Evolutionary conservation across 768 basidiomycete genomes (phyloP).

Genomic region (Cyclocybe cylindracea): DNA sequence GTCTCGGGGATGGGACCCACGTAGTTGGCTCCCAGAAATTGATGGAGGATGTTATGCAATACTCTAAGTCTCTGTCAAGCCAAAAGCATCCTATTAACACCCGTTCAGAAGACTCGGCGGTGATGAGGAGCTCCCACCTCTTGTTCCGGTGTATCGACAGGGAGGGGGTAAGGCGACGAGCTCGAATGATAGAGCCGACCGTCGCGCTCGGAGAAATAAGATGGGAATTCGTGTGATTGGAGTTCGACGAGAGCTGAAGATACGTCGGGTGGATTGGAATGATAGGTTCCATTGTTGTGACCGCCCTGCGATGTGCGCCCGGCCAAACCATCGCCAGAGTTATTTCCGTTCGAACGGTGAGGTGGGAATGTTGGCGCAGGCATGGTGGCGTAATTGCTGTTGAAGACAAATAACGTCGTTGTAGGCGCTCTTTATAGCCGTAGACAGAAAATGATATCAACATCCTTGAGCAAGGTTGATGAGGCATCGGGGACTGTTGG

Average conservation of each 20-base stretch:
- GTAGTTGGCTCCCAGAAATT: constrained; percentile 56
- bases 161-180: constrained; percentile 68
- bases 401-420: too few species aligned
- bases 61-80: constrained; percentile 50
- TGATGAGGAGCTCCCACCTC: constrained; percentile 39
- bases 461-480: too few species aligned
- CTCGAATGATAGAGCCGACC: constrained; percentile 72
- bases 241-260: constrained; percentile 38
- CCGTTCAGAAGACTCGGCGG: not conserved
- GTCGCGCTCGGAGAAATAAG: constrained; percentile 57
- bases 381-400: too few species aligned
- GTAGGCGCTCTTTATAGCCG: too few species aligned
- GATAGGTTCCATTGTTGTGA: not conserved
- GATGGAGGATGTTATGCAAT: constrained; percentile 49
- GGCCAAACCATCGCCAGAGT: too few species aligned
- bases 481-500: too few species aligned
- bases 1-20: constrained; percentile 60
- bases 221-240: constrained; percentile 52
- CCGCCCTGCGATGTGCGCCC: too few species aligned
- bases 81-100: not conserved
- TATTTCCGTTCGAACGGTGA: too few species aligned
- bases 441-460: too few species aligned
- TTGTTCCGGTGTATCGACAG: constrained; percentile 71
- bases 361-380: too few species aligned
- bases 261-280: constrained; percentile 10